A percentile compares a stretch with the other conserved stretches of the same genome.
These are phyloP conservation scores for Zarea fungicola DNA, from an alignment of 2,329 filamentous ascomycete genomes.

Conservation along the genomic window DNA sequence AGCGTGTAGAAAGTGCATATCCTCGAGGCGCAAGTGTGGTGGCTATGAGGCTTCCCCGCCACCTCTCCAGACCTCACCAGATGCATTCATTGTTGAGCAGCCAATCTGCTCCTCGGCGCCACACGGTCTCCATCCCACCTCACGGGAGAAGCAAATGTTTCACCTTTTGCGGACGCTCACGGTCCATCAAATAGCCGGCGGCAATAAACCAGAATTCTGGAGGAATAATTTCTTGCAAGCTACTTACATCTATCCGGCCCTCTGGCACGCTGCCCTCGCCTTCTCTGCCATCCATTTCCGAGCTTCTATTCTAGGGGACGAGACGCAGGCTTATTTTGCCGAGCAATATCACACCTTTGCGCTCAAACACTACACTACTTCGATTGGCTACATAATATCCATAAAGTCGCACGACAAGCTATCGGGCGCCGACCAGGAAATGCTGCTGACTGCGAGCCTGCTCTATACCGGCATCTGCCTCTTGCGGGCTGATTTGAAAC, in stretches of 20 bases:
- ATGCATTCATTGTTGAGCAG: background rate
- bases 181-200: slow-evolving; percentile 1
- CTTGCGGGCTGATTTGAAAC: slow-evolving; percentile 13
- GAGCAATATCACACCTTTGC: slow-evolving; percentile 12
- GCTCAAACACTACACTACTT: slow-evolving; percentile 15
- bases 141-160: slow-evolving; percentile 1
- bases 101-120: background rate
- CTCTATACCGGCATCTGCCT: slow-evolving; percentile 15
- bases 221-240: slow-evolving; percentile 4
- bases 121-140: background rate
- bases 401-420: slow-evolving; percentile 6
- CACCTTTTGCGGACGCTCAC: background rate
- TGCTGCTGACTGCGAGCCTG: slow-evolving; percentile 16
- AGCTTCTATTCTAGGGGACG: background rate
- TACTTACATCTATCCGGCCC: slow-evolving; percentile 7
- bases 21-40: slow-evolving; percentile 2
- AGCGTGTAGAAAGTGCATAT: slow-evolving; percentile 1
- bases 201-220: slow-evolving; percentile 7
- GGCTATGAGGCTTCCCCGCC: background rate
- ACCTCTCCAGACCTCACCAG: background rate
- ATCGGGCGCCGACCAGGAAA: slow-evolving; percentile 5
- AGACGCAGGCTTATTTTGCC: background rate
- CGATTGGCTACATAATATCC: slow-evolving; percentile 12
- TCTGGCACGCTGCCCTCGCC: slow-evolving; percentile 9
- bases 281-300: slow-evolving; percentile 8